phyloP scores from a whole-genome alignment of 2,329 filamentous ascomycete genomes.

The Aureobasidium vineae region DNA sequence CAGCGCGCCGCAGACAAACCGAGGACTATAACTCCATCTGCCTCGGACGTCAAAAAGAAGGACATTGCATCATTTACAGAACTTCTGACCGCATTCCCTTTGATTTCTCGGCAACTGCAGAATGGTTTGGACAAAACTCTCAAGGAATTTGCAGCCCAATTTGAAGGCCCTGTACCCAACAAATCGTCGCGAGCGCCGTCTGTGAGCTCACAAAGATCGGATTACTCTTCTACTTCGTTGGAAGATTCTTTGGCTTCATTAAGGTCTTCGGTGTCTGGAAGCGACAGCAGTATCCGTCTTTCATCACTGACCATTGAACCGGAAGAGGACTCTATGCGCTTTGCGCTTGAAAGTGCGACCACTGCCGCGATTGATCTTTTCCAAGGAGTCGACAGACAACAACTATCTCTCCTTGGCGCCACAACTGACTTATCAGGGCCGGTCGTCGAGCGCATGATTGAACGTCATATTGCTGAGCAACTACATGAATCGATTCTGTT shows the following conservation, averaged over 20 bases:
- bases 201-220: constrained; percentile 38
- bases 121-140: constrained; percentile 85
- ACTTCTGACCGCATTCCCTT: constrained; percentile 83
- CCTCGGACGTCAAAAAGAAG: constrained; percentile 67
- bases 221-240: constrained; percentile 35
- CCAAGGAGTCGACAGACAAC: constrained; percentile 92
- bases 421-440: constrained; percentile 93
- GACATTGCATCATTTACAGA: constrained; percentile 90
- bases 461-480: constrained; percentile 90
- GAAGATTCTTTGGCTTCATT: constrained; percentile 38
- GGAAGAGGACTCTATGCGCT: constrained; percentile 86
- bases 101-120: constrained; percentile 97
- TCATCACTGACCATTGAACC: constrained; percentile 72
- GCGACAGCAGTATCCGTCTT: constrained; percentile 42
- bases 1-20: constrained; percentile 36
- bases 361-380: constrained; percentile 94
- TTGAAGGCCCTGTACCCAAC: constrained; percentile 75
- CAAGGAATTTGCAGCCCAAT: constrained; percentile 79
- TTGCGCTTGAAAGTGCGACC: constrained; percentile 85
- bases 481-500: constrained; percentile 83
- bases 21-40: constrained; percentile 27
- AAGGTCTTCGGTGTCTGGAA: constrained; percentile 38
- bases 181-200: constrained; percentile 39
- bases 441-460: constrained; percentile 88
- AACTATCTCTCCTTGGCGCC: constrained; percentile 84